These are phyloP conservation scores for Fusarium longipes DNA, from an alignment of 2,329 filamentous ascomycete genomes.

Conservation along the genomic window DNA sequence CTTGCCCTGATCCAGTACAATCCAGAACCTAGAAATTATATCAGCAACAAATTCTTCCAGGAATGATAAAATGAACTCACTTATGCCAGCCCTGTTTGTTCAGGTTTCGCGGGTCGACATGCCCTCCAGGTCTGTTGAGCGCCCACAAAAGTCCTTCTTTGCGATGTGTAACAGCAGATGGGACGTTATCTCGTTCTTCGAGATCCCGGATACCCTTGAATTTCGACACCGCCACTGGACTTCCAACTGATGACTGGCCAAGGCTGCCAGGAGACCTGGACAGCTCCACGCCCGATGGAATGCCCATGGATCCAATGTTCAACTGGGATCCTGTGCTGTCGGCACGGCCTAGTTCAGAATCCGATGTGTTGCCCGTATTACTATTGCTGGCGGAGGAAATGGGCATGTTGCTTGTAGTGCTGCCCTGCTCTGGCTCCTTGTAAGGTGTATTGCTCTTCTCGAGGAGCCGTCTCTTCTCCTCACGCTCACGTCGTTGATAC, in stretches of 20 bases:
- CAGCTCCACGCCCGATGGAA: constrained; percentile 55
- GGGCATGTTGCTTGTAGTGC: constrained; percentile 53
- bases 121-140: constrained; percentile 88
- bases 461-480: constrained; percentile 89
- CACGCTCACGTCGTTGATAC: constrained; percentile 91
- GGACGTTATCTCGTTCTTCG: constrained; percentile 79
- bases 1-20: constrained; percentile 95
- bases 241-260: constrained; percentile 58
- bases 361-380: constrained; percentile 63
- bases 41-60: constrained; percentile 25
- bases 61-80: constrained; percentile 64
- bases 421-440: constrained; percentile 73
- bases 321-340: constrained; percentile 80
- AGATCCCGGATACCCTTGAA: constrained; percentile 95
- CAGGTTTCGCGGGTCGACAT: constrained; percentile 92
- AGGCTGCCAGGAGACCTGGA: constrained; percentile 69
- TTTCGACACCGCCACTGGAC: constrained; percentile 65
- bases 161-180: constrained; percentile 68
- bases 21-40: constrained; percentile 82
- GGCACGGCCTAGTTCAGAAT: constrained; percentile 76
- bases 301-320: constrained; percentile 54
- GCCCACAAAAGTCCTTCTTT: constrained; percentile 98
- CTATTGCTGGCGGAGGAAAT: constrained; percentile 56
- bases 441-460: constrained; percentile 87
- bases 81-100: constrained; percentile 99